Evolutionary conservation across 768 basidiomycete genomes (phyloP).

Genomic region (Symmetrospora coprosmae): DNA sequence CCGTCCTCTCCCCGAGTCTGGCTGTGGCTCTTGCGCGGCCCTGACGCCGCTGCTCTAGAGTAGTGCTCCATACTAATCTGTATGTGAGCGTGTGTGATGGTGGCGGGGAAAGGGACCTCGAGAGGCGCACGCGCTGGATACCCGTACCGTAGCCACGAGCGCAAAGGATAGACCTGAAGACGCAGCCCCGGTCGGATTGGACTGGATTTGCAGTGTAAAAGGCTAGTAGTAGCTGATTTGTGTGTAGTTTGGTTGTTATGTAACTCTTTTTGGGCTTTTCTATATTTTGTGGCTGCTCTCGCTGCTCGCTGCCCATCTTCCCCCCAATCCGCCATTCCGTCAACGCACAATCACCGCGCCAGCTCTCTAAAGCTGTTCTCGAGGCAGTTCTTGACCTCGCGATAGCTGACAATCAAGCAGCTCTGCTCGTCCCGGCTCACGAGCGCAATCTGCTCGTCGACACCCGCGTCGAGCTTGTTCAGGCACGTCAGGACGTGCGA

Average conservation of each 20-base stretch:
- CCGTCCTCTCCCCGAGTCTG: too few relatives aligned
- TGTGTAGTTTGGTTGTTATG: background rate
- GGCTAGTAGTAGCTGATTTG: background rate
- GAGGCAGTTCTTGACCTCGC: conserved; percentile 33
- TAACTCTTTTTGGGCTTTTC: too few relatives aligned
- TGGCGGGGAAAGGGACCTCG: too few relatives aligned
- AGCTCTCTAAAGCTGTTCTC: conserved; percentile 31
- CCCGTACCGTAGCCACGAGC: too few relatives aligned
- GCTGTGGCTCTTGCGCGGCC: too few relatives aligned
- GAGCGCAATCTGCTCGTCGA: conserved; percentile 88
- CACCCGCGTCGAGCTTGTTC: conserved; percentile 92
- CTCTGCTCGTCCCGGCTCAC: conserved; percentile 81
- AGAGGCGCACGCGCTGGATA: too few relatives aligned
- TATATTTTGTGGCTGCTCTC: too few relatives aligned
- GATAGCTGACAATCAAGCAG: conserved; percentile 32
- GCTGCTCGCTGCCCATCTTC: too few relatives aligned
- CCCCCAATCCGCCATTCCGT: background rate
- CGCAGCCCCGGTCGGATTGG: background rate
- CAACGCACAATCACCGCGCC: conserved; percentile 10
- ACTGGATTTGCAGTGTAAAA: background rate
- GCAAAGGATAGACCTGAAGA: background rate
- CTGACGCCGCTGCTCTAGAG: too few relatives aligned
- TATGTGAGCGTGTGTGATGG: too few relatives aligned
- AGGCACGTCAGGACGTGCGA: conserved; percentile 79
- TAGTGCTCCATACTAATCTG: too few relatives aligned